phyloP scores from a whole-genome alignment of 1,284 basidiomycete genomes.

The Athelia psychrophila region DNA sequence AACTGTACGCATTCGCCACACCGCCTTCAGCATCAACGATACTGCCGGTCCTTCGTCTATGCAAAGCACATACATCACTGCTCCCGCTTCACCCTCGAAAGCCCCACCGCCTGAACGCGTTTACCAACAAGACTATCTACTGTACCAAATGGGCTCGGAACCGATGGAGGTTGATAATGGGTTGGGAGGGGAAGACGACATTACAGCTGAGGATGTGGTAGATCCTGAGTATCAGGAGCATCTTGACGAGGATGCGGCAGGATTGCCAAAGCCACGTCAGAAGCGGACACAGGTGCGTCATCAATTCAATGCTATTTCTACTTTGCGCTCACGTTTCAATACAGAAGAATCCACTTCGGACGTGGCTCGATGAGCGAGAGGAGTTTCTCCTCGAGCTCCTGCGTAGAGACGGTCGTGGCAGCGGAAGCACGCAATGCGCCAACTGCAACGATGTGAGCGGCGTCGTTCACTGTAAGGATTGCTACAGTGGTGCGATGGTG shows the following conservation, averaged over 20 bases:
- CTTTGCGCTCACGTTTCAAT: neutral
- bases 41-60: too few species aligned
- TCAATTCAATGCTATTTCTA: too few species aligned
- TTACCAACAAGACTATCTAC: too few species aligned
- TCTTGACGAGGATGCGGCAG: neutral
- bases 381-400: neutral
- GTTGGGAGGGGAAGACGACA: too few species aligned
- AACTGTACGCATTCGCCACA: too few species aligned
- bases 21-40: too few species aligned
- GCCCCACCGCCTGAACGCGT: too few species aligned
- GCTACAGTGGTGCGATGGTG: neutral
- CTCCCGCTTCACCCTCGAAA: too few species aligned
- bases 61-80: too few species aligned
- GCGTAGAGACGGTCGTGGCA: neutral
- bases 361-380: neutral
- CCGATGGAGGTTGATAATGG: too few species aligned
- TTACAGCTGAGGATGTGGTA: neutral
- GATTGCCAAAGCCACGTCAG: neutral
- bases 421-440: neutral
- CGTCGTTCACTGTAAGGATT: neutral
- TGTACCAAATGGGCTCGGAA: too few species aligned
- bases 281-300: neutral
- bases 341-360: neutral
- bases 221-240: neutral
- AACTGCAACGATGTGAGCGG: neutral